Evolutionary conservation across 768 basidiomycete genomes (phyloP).

Genomic region (Russula brevipes): DNA sequence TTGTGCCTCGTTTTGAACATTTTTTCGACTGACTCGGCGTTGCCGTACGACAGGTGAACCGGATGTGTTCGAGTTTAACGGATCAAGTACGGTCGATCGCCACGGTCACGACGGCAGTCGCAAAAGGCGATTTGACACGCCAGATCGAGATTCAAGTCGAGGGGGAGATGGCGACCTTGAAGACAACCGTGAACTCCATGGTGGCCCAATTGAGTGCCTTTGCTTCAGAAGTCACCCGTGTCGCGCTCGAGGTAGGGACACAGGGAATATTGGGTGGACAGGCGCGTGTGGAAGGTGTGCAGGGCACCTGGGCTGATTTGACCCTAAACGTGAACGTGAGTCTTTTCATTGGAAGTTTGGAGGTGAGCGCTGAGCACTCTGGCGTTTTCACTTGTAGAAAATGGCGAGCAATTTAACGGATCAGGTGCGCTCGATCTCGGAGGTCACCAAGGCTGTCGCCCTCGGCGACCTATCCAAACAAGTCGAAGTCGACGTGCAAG

Average conservation of each 20-base stretch:
- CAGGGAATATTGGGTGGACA: constrained; percentile 86
- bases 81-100: constrained; percentile 76
- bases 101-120: constrained; percentile 79
- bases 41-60: constrained; percentile 48
- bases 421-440: constrained; percentile 88
- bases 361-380: background rate
- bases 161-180: constrained; percentile 78
- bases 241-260: constrained; percentile 82
- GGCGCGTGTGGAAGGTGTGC: constrained; percentile 79
- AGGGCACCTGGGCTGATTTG: constrained; percentile 87
- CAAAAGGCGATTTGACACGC: constrained; percentile 80
- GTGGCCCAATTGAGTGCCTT: constrained; percentile 81
- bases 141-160: constrained; percentile 86
- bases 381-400: constrained; percentile 45
- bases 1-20: constrained; percentile 1
- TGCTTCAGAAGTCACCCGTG: constrained; percentile 72
- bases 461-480: constrained; percentile 76
- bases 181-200: constrained; percentile 83
- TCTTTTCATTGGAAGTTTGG: background rate
- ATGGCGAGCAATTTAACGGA: constrained; percentile 83
- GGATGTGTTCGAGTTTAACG: constrained; percentile 73
- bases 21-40: background rate
- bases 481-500: constrained; percentile 89
- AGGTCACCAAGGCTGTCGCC: constrained; percentile 74
- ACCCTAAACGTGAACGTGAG: constrained; percentile 81